These are phyloP conservation scores for Zopfochytrium polystomum DNA, from an alignment of 371 early-diverging fungal species.

Conservation along the genomic window DNA sequence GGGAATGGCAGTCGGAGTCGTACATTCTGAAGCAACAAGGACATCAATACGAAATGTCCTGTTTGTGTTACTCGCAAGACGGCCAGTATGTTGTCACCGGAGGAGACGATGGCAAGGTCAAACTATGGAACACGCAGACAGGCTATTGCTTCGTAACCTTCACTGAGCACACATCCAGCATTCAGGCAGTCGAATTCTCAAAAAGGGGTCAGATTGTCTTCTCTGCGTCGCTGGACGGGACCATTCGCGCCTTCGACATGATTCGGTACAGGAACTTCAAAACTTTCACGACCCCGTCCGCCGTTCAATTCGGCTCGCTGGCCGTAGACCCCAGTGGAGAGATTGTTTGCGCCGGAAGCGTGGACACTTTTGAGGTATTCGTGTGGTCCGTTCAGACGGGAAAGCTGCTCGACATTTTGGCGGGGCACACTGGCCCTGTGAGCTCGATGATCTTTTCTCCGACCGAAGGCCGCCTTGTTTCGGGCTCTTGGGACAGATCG, in stretches of 20 bases:
- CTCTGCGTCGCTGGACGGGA: slow-evolving; percentile 94
- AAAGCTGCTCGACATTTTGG: slow-evolving; percentile 86
- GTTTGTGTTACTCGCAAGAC: slow-evolving; percentile 84
- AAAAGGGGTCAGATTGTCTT: slow-evolving; percentile 85
- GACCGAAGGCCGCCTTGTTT: slow-evolving; percentile 45
- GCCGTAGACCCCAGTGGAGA: slow-evolving; percentile 96
- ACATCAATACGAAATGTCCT: slow-evolving; percentile 89
- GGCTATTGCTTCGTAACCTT: slow-evolving; percentile 98
- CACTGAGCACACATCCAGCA: slow-evolving; percentile 81
- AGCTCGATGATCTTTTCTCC: slow-evolving; percentile 83
- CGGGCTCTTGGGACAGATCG: slow-evolving; percentile 93
- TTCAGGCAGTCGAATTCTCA: slow-evolving; percentile 85
- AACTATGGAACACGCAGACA: slow-evolving; percentile 92
- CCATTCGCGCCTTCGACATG: slow-evolving; percentile 95
- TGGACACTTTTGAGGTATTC: slow-evolving; percentile 92
- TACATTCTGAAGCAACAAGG: slow-evolving; percentile 98
- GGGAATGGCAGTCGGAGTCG: slow-evolving; percentile 99
- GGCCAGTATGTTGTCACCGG: slow-evolving; percentile 95
- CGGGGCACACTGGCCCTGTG: slow-evolving; percentile 93
- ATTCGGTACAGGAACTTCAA: slow-evolving; percentile 96
- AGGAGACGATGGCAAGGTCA: slow-evolving; percentile 95
- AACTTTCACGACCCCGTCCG: slow-evolving; percentile 94
- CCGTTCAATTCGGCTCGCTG: slow-evolving; percentile 88
- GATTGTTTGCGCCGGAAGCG: slow-evolving; percentile 92
- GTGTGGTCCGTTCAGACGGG: slow-evolving; percentile 98